Base-by-base conservation (phyloP, 257 asterid genomes). In the Solanum bukasovii region DNA sequence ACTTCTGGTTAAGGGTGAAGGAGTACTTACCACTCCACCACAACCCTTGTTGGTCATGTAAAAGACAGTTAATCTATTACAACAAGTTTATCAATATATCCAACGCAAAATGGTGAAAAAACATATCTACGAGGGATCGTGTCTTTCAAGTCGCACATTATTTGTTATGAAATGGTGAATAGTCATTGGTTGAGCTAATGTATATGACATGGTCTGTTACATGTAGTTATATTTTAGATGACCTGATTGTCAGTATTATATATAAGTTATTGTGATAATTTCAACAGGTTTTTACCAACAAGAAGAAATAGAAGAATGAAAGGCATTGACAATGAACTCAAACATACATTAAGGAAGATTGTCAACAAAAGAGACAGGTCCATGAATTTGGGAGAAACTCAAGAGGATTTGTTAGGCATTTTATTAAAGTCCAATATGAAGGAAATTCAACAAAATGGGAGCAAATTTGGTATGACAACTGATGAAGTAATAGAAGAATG, bases 401-500 rank as follows among this genome's bases (percentile, higher is more conserved):
- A 84, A 13, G 56, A 61, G 59, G 92, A 92, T 34, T 88, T 94
- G 23, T 44, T 94, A 46, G 88, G 93, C 0, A 85, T 91, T 11
- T 73, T 94, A 38, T 21, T 94, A 29, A 84, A 89, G 87, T 89
- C 91, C 10, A 93, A 93, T 29, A n/a, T 27, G 85, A 89, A 73
- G 49, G 93, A 92, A 84, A 90, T 90, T 1, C 20, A 89, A 86
- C 93, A 92, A 88, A 85, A 86, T 40, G 94, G 93, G 31, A 89
- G 83, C 12, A 75, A 35, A 7, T 46, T 8, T 9, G 97, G 97
- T 1, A 89, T 94, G 93, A 94, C 89, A 67, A 90, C 73, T 13
- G 91, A 91, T 63, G 95, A 92, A 65, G 92, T 93, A 67, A 91
- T 94, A 31, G 96, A 92, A 72, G 96, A 94, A 56, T 94, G 97